A percentile compares a stretch with the other conserved stretches of the same genome.
These are phyloP conservation scores for Fusarium pseudograminearum DNA, from an alignment of 2,329 filamentous ascomycete species.

Conservation along the genomic window DNA sequence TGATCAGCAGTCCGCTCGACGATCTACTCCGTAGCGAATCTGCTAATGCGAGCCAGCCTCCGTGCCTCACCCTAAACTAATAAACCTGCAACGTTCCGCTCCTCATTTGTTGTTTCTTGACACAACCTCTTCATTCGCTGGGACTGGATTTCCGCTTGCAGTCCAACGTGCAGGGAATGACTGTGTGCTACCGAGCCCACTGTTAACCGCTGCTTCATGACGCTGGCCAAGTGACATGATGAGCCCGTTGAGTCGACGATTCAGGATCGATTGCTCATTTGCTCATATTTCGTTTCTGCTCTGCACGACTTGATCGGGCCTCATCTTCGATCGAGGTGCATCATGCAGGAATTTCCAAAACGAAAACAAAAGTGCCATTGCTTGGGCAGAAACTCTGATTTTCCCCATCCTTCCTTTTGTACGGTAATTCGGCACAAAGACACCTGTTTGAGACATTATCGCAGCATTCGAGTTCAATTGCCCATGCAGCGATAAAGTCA, in stretches of 20 bases:
- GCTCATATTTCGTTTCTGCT: not conserved
- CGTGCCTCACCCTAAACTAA: conserved; percentile 11
- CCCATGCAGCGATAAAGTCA: not conserved
- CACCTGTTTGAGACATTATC: conserved; percentile 17
- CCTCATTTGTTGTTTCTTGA: conserved; percentile 8
- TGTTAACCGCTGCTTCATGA: conserved; percentile 42
- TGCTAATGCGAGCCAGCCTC: conserved; percentile 24
- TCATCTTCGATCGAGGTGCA: conserved; percentile 23
- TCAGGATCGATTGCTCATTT: not conserved
- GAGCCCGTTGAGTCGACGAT: conserved; percentile 11
- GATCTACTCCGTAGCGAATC: not conserved
- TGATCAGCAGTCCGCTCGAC: conserved; percentile 32
- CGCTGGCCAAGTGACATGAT: conserved; percentile 32
- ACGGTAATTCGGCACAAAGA: conserved; percentile 22
- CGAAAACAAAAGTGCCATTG: conserved; percentile 20
- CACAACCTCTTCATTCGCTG: conserved; percentile 9
- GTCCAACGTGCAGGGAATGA: conserved; percentile 1
- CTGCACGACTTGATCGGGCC: conserved; percentile 18
- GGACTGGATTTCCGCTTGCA: conserved; percentile 31
- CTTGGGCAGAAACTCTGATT: not conserved
- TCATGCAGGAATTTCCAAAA: conserved; percentile 4
- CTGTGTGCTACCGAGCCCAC: conserved; percentile 24
- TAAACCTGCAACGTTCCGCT: conserved; percentile 5
- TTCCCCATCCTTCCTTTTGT: not conserved
- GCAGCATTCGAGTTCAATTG: not conserved